Evolutionary conservation across 2,329 filamentous ascomycete species (phyloP).

Genomic region (Botrytis fabae): DNA sequence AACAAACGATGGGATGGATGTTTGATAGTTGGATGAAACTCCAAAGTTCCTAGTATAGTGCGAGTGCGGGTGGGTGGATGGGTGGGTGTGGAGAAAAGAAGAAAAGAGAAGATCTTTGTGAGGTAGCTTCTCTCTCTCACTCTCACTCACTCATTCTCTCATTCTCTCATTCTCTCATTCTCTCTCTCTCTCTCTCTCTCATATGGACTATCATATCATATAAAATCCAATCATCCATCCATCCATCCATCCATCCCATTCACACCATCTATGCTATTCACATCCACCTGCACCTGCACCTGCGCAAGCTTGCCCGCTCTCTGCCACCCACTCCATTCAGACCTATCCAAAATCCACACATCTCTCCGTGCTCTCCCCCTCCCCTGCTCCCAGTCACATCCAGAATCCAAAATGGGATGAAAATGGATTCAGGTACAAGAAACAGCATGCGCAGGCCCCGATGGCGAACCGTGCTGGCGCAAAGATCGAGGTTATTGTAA

Average conservation of each 20-base stretch:
- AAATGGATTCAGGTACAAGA: not conserved
- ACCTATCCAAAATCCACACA: not conserved
- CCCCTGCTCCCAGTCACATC: not conserved
- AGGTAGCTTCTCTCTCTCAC: too few species aligned
- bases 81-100: not conserved
- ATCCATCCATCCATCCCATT: too few species aligned
- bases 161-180: too few species aligned
- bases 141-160: too few species aligned
- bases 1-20: too few species aligned
- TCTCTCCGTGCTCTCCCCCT: not conserved
- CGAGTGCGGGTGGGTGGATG: too few species aligned
- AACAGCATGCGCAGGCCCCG: not conserved
- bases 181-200: not conserved
- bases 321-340: not conserved
- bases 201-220: not conserved
- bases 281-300: not conserved
- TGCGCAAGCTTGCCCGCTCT: not conserved
- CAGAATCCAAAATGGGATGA: not conserved
- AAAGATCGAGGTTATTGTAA: not conserved
- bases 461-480: conserved; percentile 1
- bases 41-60: not conserved
- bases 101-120: not conserved
- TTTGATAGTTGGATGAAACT: not conserved
- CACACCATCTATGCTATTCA: too few species aligned
- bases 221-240: too few species aligned